These are phyloP conservation scores for Elaeis guineensis DNA, from an alignment of 176 grass and related monocot species.

Conservation along the genomic window DNA sequence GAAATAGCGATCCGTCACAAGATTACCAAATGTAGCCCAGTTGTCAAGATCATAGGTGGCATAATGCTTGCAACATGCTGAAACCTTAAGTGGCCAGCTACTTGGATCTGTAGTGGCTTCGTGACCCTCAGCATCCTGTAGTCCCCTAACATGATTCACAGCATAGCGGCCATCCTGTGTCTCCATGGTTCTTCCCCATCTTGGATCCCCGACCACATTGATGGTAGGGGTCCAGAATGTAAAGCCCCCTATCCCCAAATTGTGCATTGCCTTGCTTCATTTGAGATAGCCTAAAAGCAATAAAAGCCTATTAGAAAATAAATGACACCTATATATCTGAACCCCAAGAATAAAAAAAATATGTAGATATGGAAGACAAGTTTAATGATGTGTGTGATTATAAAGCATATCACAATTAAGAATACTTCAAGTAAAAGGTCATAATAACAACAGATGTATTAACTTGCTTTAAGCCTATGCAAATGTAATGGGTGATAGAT, in stretches of 20 bases:
- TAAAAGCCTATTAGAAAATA: too few relatives aligned
- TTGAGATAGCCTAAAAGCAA: slow-evolving; percentile 6
- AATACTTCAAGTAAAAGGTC: too few relatives aligned
- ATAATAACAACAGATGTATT: too few relatives aligned
- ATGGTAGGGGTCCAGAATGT: slow-evolving; percentile 70
- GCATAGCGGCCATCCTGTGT: slow-evolving; percentile 62
- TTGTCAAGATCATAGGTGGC: slow-evolving; percentile 61
- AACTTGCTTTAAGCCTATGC: too few relatives aligned
- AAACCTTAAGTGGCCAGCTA: slow-evolving; percentile 25
- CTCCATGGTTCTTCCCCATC: slow-evolving; percentile 71
- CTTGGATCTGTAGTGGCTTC: neutral
- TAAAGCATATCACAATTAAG: too few relatives aligned
- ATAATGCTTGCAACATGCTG: slow-evolving; percentile 71
- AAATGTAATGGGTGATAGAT: too few relatives aligned
- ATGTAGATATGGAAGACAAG: too few relatives aligned
- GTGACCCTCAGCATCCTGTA: slow-evolving; percentile 31
- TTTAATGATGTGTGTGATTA: too few relatives aligned
- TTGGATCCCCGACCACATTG: slow-evolving; percentile 61
- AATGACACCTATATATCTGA: too few relatives aligned
- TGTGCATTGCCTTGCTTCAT: slow-evolving; percentile 10
- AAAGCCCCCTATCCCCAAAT: slow-evolving; percentile 45
- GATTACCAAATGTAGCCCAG: slow-evolving; percentile 27
- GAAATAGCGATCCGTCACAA: slow-evolving; percentile 17
- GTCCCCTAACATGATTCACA: slow-evolving; percentile 40
- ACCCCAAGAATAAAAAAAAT: too few relatives aligned